Evolutionary conservation across 2,329 filamentous ascomycete species (phyloP), one percentile per base, ranked within the genome.

Genomic region (Trichoderma simmonsii): DNA sequence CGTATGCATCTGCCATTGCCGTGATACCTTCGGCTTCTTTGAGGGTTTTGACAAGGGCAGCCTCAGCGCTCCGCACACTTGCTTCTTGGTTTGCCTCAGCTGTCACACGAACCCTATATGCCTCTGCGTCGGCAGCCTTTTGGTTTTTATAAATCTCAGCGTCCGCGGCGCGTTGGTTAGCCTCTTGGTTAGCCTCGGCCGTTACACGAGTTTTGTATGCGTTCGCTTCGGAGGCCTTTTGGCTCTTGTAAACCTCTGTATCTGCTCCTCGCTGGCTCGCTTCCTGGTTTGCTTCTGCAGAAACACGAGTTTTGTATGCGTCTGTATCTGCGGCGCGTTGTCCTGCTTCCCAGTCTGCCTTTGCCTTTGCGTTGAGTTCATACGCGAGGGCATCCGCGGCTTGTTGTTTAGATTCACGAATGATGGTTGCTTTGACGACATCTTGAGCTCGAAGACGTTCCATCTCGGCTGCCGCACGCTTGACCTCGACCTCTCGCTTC

Each of bases 1-100:
- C 86, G 81, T 96, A 97, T n/a, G 92, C 93, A 70, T 91, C 90
- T 1, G 93, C 93, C 89, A 94, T 93, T 76, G 93, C 92, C 0
- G 84, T 81, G 43, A 95, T 83, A 83, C 91, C 94, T 77, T 94
- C 91, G 2, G 93, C 93, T 79, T 95, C 92, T 76, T 90, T 90
- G 78, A 93, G 86, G 78, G 90, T 88, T 21, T 83, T 82, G 73
- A 90, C 83, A 65, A 89, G 86, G 12, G 43, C n/a, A 0, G 43
- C 43, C 43, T 83, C 81, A 1, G 90, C 90, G 73, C 92, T 88
- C 14, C 43, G 43, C 8, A 51, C 18, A 90, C 89, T 48, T 86
- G 86, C 84, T 77, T 90, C 88, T 54, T 86, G 87, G 21, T 83
- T 51, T 51, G 43, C 82, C 34, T 83, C 83, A 2, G 90, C 90